Evolutionary conservation across 2,329 filamentous ascomycete genomes (phyloP).

Genomic region (Pseudocercospora eumusae): DNA sequence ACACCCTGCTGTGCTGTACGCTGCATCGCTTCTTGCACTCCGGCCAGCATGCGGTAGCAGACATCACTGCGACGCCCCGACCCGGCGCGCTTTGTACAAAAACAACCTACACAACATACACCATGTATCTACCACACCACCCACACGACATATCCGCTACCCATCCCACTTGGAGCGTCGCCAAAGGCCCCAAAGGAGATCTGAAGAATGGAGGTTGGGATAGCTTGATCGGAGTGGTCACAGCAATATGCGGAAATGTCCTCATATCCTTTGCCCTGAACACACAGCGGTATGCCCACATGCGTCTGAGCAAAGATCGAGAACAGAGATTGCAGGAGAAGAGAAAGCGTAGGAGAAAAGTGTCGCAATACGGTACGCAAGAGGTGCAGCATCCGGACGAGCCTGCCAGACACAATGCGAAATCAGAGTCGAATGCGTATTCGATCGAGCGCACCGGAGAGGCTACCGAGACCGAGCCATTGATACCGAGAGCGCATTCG

Average conservation of each 20-base stretch:
- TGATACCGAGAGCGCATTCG: constrained; percentile 53
- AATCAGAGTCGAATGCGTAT: constrained; percentile 25
- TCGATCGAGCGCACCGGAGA: constrained; percentile 42
- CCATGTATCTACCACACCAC: constrained; percentile 14
- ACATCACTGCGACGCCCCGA: constrained; percentile 10
- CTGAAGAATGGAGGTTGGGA: constrained; percentile 64
- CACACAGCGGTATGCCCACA: constrained; percentile 93
- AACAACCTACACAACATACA: constrained; percentile 11
- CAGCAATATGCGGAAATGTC: constrained; percentile 88
- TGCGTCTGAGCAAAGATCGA: constrained; percentile 73
- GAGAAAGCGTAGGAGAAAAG: constrained; percentile 37
- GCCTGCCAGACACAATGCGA: constrained; percentile 30
- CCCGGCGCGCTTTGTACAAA: constrained; percentile 16
- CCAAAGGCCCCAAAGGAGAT: constrained; percentile 10
- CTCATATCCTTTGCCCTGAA: constrained; percentile 95
- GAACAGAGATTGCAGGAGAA: constrained; percentile 46
- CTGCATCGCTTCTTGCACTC: not conserved
- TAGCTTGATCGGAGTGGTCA: constrained; percentile 89
- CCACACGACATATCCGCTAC: constrained; percentile 2
- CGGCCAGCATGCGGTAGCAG: constrained; percentile 22
- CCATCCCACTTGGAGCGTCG: constrained; percentile 7
- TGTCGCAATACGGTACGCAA: constrained; percentile 51
- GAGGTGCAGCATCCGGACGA: constrained; percentile 41
- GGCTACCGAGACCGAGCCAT: constrained; percentile 52
- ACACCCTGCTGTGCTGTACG: not conserved